Percentiles rank a stretch among this genome's conserved stretches.
phyloP scores from a whole-genome alignment of 805 yeast species.

The Ogataea pilisensis region DNA sequence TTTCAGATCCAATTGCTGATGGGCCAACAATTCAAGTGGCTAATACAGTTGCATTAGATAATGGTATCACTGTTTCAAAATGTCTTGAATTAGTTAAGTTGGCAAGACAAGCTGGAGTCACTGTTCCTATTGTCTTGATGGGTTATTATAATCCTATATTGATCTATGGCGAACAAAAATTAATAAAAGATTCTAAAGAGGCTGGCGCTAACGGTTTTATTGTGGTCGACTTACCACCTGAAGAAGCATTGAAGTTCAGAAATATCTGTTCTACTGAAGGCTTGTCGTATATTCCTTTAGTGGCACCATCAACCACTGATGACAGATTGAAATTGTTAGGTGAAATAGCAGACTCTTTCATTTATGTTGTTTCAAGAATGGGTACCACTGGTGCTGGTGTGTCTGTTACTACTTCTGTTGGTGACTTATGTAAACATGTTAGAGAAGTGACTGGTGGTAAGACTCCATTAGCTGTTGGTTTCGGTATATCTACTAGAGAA shows the following conservation, averaged over 20 bases:
- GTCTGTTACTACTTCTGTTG: conserved; percentile 57
- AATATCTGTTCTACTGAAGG: conserved; percentile 62
- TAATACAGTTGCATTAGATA: conserved; percentile 74
- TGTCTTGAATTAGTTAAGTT: conserved; percentile 66
- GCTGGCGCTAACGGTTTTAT: conserved; percentile 96
- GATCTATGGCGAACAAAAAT: conserved; percentile 81
- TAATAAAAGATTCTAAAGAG: conserved; percentile 70
- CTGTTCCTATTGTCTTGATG: conserved; percentile 88
- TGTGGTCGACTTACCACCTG: conserved; percentile 95
- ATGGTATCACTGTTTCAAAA: conserved; percentile 69
- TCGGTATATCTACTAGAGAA: conserved; percentile 92
- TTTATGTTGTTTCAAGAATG: conserved; percentile 96
- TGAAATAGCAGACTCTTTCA: conserved; percentile 88
- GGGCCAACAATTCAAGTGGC: conserved; percentile 96
- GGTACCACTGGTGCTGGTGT: conserved; percentile 92
- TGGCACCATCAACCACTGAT: conserved; percentile 95
- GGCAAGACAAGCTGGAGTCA: conserved; percentile 81
- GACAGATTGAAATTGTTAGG: conserved; percentile 77
- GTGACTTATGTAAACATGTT: conserved; percentile 67
- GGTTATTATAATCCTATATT: conserved; percentile 96
- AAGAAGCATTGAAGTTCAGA: conserved; percentile 90
- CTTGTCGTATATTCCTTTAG: conserved; percentile 84
- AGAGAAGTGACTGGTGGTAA: conserved; percentile 67
- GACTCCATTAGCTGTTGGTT: conserved; percentile 90
- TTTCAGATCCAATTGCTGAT: conserved; percentile 98